Base-by-base conservation (phyloP, 2,329 filamentous ascomycete genomes). In the Fonsecaea nubica region DNA sequence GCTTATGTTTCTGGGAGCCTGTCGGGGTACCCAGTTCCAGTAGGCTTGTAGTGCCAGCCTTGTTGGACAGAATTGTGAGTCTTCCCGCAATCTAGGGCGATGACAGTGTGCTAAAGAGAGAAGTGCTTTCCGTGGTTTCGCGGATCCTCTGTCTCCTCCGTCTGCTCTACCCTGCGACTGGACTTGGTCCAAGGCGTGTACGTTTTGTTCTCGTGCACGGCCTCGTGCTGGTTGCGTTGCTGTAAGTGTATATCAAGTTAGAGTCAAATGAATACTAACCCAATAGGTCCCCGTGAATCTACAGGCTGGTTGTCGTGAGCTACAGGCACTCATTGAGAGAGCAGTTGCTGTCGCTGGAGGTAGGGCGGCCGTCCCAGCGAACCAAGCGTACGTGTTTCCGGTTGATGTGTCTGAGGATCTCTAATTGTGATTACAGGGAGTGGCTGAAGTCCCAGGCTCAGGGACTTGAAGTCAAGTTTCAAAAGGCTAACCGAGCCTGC, bases 391-490 rank as follows among this genome's bases (percentile, higher is more conserved):
- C 12, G 38, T 40, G 4, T 40, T 40, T 10, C 38, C 35, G 35
- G 35, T 7, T 36, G 35, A 36, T 36, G 21, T 25, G 21, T 25
- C 2, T 25, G 21, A 25, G 50, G 2, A 53, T 53, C 18, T 12
- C 50, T 53, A 53, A 53, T 18, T 6, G 13, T 9, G 10, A 53
- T 36, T 12, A 5, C 25, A 55, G 52, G 25, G 33, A 55, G 3
- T 55, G 52, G 52, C 52, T 55, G 8, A 55, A 55, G 21, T 32
- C 21, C 52, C 52, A 55, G 32, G 52, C 52, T 32, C 10, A n/a
- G n/a, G 52, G 21, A 13, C 52, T 55, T 25, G 52, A 55, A 25
- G 3, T 9, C 1, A 55, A 9, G 33, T 55, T 55, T 32, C 52
- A 21, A 55, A 25, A 55, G n/a, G 52, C 52, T 21, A 55, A 55